A percentile compares a stretch with the other conserved stretches of the same genome.
Evolutionary conservation across 2,329 filamentous ascomycete species (phyloP).

Genomic region (Camillea tinctor): DNA sequence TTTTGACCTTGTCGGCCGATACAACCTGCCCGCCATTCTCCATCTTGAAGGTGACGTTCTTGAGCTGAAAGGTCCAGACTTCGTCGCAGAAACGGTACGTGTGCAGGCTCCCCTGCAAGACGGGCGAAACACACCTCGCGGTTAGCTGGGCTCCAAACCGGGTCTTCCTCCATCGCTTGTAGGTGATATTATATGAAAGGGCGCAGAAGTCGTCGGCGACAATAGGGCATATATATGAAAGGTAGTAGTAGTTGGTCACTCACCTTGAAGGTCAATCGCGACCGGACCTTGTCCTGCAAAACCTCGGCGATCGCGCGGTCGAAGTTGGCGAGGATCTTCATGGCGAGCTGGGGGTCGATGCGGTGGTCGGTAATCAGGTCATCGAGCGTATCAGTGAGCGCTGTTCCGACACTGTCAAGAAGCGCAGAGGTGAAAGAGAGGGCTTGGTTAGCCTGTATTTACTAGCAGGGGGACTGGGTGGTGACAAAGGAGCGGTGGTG

Average conservation of each 20-base stretch:
- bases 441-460: background rate
- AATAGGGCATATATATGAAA: background rate
- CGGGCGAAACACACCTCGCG: background rate
- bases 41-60: constrained; percentile 98
- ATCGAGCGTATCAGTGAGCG: constrained; percentile 94
- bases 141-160: constrained; percentile 1
- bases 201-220: background rate
- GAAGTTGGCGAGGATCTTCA: constrained; percentile 97
- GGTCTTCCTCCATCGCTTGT: background rate
- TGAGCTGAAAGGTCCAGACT: constrained; percentile 99
- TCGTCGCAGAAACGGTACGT: constrained; percentile 99
- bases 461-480: constrained; percentile 3
- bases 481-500: constrained; percentile 9
- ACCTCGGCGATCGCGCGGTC: constrained; percentile 91
- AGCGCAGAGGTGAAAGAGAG: constrained; percentile 22
- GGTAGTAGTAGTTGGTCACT: constrained; percentile 22
- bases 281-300: constrained; percentile 87
- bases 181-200: background rate
- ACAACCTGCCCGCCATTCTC: constrained; percentile 74
- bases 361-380: constrained; percentile 91
- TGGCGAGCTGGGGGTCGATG: constrained; percentile 96
- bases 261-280: constrained; percentile 93
- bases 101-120: constrained; percentile 80
- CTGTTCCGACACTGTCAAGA: constrained; percentile 75
- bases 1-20: constrained; percentile 91